phyloP scores from a whole-genome alignment of 495 filamentous ascomycete species.

The Penicillium pancosmium region DNA sequence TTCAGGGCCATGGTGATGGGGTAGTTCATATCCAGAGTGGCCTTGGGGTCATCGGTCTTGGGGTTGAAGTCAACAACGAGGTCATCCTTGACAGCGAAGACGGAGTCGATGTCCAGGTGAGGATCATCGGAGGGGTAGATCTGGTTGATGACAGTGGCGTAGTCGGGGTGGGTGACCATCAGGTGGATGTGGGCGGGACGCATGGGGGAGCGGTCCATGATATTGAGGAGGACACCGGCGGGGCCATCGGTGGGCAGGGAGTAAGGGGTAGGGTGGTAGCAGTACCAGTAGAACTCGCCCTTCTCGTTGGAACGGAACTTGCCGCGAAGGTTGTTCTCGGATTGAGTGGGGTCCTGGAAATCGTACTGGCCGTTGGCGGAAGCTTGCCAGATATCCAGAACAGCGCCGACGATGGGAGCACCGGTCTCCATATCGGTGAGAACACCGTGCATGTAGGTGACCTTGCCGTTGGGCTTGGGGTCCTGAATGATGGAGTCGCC shows the following conservation, averaged over 20 bases:
- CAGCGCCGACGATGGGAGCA: slow-evolving; percentile 67
- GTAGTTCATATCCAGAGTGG: slow-evolving; percentile 48
- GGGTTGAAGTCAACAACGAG: slow-evolving; percentile 66
- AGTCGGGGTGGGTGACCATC: slow-evolving; percentile 52
- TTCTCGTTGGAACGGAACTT: slow-evolving; percentile 79
- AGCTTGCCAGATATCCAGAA: slow-evolving; percentile 87
- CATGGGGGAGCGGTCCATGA: slow-evolving; percentile 69
- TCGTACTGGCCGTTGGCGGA: slow-evolving; percentile 86
- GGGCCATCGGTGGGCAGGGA: slow-evolving; percentile 77
- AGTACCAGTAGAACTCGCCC: slow-evolving; percentile 79
- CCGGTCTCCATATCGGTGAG: slow-evolving; percentile 73
- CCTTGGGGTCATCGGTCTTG: slow-evolving; percentile 50
- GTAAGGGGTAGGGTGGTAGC: slow-evolving; percentile 81
- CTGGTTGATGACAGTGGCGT: slow-evolving; percentile 61
- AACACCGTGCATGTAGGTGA: slow-evolving; percentile 74
- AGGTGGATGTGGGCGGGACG: slow-evolving; percentile 54
- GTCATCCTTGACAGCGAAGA: slow-evolving; percentile 69
- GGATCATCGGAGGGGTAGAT: slow-evolving; percentile 65
- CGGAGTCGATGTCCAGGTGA: slow-evolving; percentile 63
- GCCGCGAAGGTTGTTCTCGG: slow-evolving; percentile 79
- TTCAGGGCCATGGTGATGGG: slow-evolving; percentile 50
- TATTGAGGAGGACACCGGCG: slow-evolving; percentile 65
- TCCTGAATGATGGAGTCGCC: slow-evolving; percentile 73
- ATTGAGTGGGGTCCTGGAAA: slow-evolving; percentile 82
- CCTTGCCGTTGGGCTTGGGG: slow-evolving; percentile 61